Base-by-base conservation (phyloP, 306 rosid genomes). In the Mimosa pudica region DNA sequence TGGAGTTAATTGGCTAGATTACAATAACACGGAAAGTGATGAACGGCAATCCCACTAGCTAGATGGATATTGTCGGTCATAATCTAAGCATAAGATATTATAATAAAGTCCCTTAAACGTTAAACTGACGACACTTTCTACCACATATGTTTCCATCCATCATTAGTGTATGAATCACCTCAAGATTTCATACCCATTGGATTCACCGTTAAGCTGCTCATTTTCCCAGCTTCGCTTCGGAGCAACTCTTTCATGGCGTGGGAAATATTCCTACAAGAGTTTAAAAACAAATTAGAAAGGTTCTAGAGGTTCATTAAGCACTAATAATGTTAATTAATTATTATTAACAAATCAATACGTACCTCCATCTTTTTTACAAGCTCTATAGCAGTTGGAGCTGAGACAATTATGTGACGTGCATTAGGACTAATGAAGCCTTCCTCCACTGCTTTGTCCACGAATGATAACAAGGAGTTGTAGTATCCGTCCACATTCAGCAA, bases 401-500 rank as follows among this genome's bases (percentile, higher is more conserved):
- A 95, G 17, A 95, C 97, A 74, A 95, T 90, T 11, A 95, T 95
- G 78, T 95, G 98, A 55, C 98, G 92, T 2, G 98, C 98, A 17
- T 80, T 92, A 54, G 97, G 98, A 60, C 88, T 84, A 35, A 95
- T 87, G 84, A 95, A 95, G 30, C 98, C 98, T 82, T 95, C 98
- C 49, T 95, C 98, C 44, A 95, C 98, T 7, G 98, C 98, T 83
- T 91, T 89, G 83, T 95, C 98, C 20, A 95, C 89, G 80, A 95
- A 95, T 14, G 96, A 84, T 86, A 95, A 77, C 82, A 95, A 85
- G 10, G 97, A 89, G 74, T 95, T 95, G 84, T 95, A 95, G 84
- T 87, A 95, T 47, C 98, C 98, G 86, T 95, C 98, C 75, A 95
- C 98, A 78, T 95, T 95, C 86, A 92, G 80, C 92, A 95, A 90